phyloP scores from a whole-genome alignment of 768 basidiomycete species.

The Phanerochaete carnosa region DNA sequence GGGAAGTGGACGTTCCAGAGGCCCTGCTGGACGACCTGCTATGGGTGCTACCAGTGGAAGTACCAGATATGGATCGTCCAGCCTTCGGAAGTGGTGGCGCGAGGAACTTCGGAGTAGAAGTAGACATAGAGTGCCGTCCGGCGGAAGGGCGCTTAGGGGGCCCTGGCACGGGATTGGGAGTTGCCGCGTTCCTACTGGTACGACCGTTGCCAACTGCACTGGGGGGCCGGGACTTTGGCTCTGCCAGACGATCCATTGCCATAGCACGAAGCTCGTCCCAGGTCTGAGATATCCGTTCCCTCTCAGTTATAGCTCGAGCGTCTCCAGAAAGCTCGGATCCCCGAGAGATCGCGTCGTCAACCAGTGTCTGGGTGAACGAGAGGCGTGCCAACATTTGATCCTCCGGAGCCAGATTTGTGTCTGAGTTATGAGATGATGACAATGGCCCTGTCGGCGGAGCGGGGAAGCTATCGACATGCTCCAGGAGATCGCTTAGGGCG shows the following conservation, averaged over 20 bases:
- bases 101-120: slow-evolving; percentile 40
- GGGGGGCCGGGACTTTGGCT: slow-evolving; percentile 59
- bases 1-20: slow-evolving; percentile 49
- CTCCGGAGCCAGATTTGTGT: slow-evolving; percentile 47
- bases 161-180: slow-evolving; percentile 12
- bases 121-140: slow-evolving; percentile 17
- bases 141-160: neutral
- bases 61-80: neutral
- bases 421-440: slow-evolving; percentile 46
- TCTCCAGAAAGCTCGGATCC: slow-evolving; percentile 52
- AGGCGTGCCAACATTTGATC: slow-evolving; percentile 65
- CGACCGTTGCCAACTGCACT: slow-evolving; percentile 67
- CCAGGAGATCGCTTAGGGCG: slow-evolving; percentile 80
- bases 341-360: slow-evolving; percentile 44
- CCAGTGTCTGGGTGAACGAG: slow-evolving; percentile 51
- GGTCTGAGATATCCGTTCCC: slow-evolving; percentile 67
- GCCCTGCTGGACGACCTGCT: slow-evolving; percentile 57
- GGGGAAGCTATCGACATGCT: slow-evolving; percentile 85
- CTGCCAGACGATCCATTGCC: slow-evolving; percentile 63
- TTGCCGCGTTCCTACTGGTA: slow-evolving; percentile 40
- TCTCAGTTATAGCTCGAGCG: slow-evolving; percentile 55
- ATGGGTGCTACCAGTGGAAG: slow-evolving; percentile 31
- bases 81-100: slow-evolving; percentile 35
- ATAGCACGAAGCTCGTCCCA: slow-evolving; percentile 83
- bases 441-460: slow-evolving; percentile 48